Evolutionary conservation across 225 moss, liverwort and hornwort genomes (phyloP).

Genomic region (Bryum argenteum): DNA sequence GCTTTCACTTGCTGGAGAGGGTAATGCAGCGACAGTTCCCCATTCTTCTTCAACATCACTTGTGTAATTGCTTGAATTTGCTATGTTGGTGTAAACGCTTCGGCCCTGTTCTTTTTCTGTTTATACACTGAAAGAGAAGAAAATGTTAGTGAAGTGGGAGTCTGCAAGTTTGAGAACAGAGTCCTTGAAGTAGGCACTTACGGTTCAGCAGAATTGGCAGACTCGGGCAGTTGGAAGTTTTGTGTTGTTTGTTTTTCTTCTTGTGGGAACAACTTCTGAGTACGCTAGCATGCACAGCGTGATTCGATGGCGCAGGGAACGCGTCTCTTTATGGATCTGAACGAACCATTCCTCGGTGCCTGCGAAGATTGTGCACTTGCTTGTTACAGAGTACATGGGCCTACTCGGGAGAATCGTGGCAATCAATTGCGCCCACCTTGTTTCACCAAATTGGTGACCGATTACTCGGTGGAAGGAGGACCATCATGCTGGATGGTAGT

Average conservation of each 20-base stretch:
- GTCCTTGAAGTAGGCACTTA: not conserved
- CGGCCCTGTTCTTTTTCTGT: not conserved
- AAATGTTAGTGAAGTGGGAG: not conserved
- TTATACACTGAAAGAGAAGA: too few species aligned
- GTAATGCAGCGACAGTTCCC: not conserved
- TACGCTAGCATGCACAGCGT: not conserved
- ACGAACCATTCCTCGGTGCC: not conserved
- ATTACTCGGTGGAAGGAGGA: slow-evolving; percentile 22
- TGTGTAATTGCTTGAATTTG: not conserved
- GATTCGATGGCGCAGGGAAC: not conserved
- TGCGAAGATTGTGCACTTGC: not conserved
- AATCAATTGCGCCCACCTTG: not conserved
- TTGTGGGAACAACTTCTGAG: not conserved
- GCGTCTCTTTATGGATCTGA: not conserved
- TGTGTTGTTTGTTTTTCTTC: not conserved
- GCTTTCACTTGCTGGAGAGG: not conserved
- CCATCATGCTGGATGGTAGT: slow-evolving; percentile 32
- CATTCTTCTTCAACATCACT: not conserved
- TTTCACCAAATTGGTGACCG: slow-evolving; percentile 18
- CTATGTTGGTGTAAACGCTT: not conserved
- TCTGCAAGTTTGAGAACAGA: not conserved
- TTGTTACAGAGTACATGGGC: not conserved
- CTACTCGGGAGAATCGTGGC: not conserved
- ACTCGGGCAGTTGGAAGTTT: not conserved
- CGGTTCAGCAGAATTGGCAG: not conserved